Conservation (phyloP, 495 filamentous ascomycete species). For the Daldinia concentrica region DNA sequence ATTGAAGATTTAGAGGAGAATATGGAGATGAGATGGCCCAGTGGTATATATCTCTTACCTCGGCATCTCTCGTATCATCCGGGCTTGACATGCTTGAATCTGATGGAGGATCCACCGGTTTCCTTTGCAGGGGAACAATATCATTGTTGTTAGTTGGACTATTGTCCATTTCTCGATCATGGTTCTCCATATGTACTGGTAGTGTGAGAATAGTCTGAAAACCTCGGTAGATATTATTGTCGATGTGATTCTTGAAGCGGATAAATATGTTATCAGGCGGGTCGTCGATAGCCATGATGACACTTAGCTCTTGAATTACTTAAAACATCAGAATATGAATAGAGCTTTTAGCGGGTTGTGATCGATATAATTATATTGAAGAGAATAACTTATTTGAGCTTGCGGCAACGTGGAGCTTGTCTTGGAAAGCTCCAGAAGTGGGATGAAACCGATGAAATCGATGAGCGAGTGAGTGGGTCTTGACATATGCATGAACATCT, state of each 20-base stretch:
- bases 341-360: not conserved
- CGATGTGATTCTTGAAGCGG: slow-evolving; percentile 56
- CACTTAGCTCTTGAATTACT: not conserved
- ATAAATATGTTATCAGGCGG: slow-evolving; percentile 52
- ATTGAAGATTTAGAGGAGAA: slow-evolving; percentile 50
- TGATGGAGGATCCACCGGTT: not conserved
- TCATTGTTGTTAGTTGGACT: not conserved
- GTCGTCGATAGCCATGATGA: slow-evolving; percentile 33
- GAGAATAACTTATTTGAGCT: not conserved
- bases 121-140: not conserved
- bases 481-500: not conserved
- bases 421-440: slow-evolving; percentile 31
- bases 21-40: slow-evolving; percentile 46
- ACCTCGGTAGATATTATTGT: slow-evolving; percentile 49
- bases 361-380: not conserved
- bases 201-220: slow-evolving; percentile 48
- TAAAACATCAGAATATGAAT: not conserved
- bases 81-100: not conserved
- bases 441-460: slow-evolving; percentile 3
- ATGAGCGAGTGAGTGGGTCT: slow-evolving; percentile 4
- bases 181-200: not conserved
- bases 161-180: not conserved
- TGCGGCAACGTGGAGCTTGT: not conserved
- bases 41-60: slow-evolving; percentile 21
- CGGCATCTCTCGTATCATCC: slow-evolving; percentile 1